Percentiles rank a stretch among this genome's conserved stretches.
phyloP scores from a whole-genome alignment of 768 basidiomycete species.

The Obba rivulosa region DNA sequence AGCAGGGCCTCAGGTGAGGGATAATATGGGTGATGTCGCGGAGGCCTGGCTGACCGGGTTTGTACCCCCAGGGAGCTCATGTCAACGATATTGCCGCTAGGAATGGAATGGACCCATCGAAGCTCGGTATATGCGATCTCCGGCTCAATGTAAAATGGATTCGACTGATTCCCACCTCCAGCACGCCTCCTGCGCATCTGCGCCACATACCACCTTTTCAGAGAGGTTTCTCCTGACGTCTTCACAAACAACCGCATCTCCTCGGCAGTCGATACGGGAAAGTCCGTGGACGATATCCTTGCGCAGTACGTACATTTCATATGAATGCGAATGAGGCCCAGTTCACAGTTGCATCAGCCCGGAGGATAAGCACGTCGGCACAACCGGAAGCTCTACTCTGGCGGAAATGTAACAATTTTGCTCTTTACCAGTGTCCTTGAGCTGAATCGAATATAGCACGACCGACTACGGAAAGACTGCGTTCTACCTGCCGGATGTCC shows the following conservation, averaged over 20 bases:
- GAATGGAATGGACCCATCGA: neutral
- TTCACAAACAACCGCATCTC: conserved; percentile 25
- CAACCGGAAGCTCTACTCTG: conserved; percentile 14
- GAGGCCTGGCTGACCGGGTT: conserved; percentile 16
- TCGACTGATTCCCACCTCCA: too few species aligned
- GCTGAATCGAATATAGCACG: conserved; percentile 4
- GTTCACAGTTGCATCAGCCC: neutral
- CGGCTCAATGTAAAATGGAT: too few species aligned
- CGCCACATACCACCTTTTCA: conserved; percentile 25
- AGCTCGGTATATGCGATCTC: too few species aligned
- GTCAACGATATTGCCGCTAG: conserved; percentile 14
- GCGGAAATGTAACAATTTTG: too few species aligned
- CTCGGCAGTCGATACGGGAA: conserved; percentile 20
- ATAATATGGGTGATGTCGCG: conserved; percentile 5
- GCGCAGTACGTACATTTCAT: neutral
- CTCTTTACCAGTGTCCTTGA: too few species aligned
- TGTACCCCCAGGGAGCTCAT: conserved; percentile 35
- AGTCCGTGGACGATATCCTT: too few species aligned
- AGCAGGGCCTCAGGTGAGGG: conserved; percentile 22
- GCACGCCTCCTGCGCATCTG: conserved; percentile 20
- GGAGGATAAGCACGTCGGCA: conserved; percentile 15
- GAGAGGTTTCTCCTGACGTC: conserved; percentile 20
- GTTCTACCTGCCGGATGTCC: conserved; percentile 8
- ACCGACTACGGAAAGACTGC: neutral
- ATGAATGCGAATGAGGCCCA: too few species aligned